A percentile compares a stretch with the other conserved stretches of the same genome.
Evolutionary conservation across 208 protist genomes (phyloP).

Genomic region (Acanthamoeba quina): DNA sequence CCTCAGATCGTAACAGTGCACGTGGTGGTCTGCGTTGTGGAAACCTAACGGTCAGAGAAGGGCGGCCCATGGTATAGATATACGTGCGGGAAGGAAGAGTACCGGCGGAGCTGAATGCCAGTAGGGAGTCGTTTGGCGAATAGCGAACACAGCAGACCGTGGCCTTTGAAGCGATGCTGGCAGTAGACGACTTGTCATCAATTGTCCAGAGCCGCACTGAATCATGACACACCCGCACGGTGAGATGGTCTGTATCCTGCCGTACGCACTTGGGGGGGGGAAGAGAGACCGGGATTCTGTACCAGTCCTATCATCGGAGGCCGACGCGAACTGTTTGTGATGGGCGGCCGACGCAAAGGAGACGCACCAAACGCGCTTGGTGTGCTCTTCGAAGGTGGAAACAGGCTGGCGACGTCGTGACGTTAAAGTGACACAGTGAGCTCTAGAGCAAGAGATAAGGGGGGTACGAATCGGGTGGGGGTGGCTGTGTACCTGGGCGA

Average conservation of each 20-base stretch:
- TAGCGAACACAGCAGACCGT: background rate
- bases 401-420: background rate
- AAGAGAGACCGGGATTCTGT: background rate
- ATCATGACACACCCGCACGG: no score
- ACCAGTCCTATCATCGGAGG: background rate
- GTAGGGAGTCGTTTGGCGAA: slow-evolving; percentile 12
- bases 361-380: slow-evolving; percentile 24
- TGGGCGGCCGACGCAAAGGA: background rate
- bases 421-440: background rate
- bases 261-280: no score
- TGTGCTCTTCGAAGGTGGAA: slow-evolving; percentile 23
- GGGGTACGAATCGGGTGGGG: no score
- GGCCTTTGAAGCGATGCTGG: background rate
- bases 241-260: no score
- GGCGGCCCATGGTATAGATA: background rate
- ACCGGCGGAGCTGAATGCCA: slow-evolving; percentile 17
- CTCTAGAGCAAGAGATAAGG: background rate
- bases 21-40: background rate
- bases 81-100: background rate
- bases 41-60: background rate
- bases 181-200: background rate
- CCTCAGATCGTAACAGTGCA: background rate
- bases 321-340: slow-evolving; percentile 25
- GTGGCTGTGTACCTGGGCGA: background rate
- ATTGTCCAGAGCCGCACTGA: background rate